Evolutionary conservation across 164 flowering plant species (phyloP).

Genomic region (Tinospora cordifolia): DNA sequence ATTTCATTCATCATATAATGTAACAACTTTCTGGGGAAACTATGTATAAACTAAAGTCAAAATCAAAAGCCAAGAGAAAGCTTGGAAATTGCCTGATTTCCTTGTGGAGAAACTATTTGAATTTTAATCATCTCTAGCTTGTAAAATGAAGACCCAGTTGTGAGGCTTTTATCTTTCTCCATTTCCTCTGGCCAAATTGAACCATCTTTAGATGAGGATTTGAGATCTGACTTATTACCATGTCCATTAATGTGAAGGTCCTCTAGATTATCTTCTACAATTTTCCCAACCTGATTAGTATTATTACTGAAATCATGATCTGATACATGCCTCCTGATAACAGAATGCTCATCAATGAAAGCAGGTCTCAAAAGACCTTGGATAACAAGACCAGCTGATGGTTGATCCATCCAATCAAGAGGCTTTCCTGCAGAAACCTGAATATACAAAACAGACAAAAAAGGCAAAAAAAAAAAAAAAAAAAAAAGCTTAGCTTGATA

Average conservation of each 20-base stretch:
- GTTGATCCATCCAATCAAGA: constrained; percentile 71
- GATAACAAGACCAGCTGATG: constrained; percentile 62
- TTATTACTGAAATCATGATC: constrained; percentile 23
- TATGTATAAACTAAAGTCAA: neutral
- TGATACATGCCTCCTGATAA: constrained; percentile 44
- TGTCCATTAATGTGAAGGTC: constrained; percentile 32
- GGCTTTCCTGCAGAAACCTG: constrained; percentile 65
- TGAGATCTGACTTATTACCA: constrained; percentile 22
- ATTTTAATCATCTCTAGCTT: constrained; percentile 77
- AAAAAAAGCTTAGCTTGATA: neutral
- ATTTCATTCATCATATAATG: too few species aligned
- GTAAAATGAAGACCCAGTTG: constrained; percentile 59
- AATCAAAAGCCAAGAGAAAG: neutral
- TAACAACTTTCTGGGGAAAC: too few species aligned
- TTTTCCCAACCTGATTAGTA: constrained; percentile 18
- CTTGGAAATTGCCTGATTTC: constrained; percentile 46
- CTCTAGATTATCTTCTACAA: constrained; percentile 25
- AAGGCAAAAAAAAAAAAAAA: constrained; percentile 6
- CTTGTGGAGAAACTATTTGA: constrained; percentile 60
- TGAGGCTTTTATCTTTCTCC: constrained; percentile 34
- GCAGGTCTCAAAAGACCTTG: constrained; percentile 81
- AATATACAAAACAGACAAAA: neutral
- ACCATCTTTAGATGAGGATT: constrained; percentile 30
- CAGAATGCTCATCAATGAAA: constrained; percentile 53
- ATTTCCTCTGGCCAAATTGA: constrained; percentile 34